A percentile compares a stretch with the other conserved stretches of the same genome.
Evolutionary conservation across 2,329 filamentous ascomycete genomes (phyloP).

Genomic region (Neonectria coccinea): DNA sequence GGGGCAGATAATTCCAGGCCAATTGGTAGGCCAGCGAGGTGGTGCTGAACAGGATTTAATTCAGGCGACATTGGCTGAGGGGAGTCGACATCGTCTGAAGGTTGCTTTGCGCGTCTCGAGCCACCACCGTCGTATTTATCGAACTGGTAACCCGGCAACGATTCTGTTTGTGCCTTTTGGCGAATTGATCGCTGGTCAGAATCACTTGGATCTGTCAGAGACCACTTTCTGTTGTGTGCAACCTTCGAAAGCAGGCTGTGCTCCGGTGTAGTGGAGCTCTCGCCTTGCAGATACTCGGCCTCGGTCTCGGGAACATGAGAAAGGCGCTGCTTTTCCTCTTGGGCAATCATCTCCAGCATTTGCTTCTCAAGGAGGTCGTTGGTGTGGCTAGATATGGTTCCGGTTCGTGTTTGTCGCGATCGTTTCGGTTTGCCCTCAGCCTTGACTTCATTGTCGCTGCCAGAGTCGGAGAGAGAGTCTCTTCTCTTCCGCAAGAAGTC

Average conservation of each 20-base stretch:
- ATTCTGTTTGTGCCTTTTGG: constrained; percentile 38
- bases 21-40: constrained; percentile 67
- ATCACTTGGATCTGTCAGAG: constrained; percentile 56
- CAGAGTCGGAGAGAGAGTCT: constrained; percentile 70
- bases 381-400: constrained; percentile 60
- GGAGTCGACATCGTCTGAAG: constrained; percentile 59
- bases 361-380: constrained; percentile 70
- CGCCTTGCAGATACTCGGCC: constrained; percentile 50
- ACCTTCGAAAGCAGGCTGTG: constrained; percentile 43
- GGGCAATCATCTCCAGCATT: constrained; percentile 70
- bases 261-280: constrained; percentile 51
- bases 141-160: constrained; percentile 42
- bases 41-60: constrained; percentile 59
- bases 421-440: constrained; percentile 51
- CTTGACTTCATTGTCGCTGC: constrained; percentile 62
- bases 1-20: constrained; percentile 73
- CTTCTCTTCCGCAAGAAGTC: constrained; percentile 64
- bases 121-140: constrained; percentile 63
- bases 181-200: constrained; percentile 49
- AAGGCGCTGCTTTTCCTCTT: constrained; percentile 61
- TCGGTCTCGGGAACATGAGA: constrained; percentile 49
- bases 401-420: constrained; percentile 50
- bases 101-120: constrained; percentile 52
- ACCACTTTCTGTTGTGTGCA: constrained; percentile 51
- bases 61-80: constrained; percentile 66